Percentiles rank a stretch among this genome's conserved stretches.
Evolutionary conservation across 352 stramenopile genomes (phyloP).

Genomic region (Phytophthora tentaculata): DNA sequence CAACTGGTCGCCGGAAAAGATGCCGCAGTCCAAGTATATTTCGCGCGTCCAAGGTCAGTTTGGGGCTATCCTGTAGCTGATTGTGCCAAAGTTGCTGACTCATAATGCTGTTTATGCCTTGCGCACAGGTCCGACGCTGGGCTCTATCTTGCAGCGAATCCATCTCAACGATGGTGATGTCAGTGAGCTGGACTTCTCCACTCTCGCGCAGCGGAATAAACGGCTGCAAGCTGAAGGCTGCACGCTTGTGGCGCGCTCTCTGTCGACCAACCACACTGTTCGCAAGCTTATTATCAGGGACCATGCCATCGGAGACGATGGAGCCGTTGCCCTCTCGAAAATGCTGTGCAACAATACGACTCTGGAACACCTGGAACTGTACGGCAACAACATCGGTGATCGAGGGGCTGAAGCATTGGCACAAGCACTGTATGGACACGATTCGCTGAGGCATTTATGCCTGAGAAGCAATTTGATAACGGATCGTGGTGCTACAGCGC

Average conservation of each 20-base stretch:
- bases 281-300: conserved; percentile 69
- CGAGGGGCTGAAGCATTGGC: conserved; percentile 61
- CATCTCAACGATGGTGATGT: conserved; percentile 68
- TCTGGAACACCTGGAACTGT: conserved; percentile 71
- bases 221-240: conserved; percentile 58
- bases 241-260: conserved; percentile 64
- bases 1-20: conserved; percentile 5
- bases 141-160: conserved; percentile 57
- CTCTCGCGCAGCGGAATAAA: conserved; percentile 62
- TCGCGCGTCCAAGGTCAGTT: conserved; percentile 28
- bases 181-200: conserved; percentile 74
- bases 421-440: conserved; percentile 75
- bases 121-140: conserved; percentile 57
- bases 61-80: not conserved
- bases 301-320: conserved; percentile 71
- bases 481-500: conserved; percentile 48
- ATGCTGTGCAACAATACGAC: conserved; percentile 79
- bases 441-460: conserved; percentile 62
- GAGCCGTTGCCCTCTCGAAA: conserved; percentile 65
- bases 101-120: conserved; percentile 2
- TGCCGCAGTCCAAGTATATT: conserved; percentile 14
- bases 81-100: conserved; percentile 10
- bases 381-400: conserved; percentile 75
- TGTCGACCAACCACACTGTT: conserved; percentile 69
- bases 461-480: conserved; percentile 72